Evolutionary conservation across 2,329 filamentous ascomycete species (phyloP).

Genomic region (Colletotrichum paranaense): DNA sequence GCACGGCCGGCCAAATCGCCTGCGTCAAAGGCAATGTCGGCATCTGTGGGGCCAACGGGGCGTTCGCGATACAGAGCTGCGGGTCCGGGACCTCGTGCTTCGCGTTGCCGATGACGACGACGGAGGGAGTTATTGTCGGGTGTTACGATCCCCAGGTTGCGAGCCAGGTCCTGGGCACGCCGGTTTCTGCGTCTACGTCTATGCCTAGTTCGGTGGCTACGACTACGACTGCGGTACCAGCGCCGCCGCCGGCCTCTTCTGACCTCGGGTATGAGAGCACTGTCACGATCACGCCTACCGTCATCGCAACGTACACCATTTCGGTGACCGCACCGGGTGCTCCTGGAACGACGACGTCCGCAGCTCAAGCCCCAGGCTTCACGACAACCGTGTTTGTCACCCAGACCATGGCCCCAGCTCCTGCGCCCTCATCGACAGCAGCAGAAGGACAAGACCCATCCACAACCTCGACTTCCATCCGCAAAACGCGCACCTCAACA

Average conservation of each 20-base stretch:
- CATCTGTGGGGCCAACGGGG: constrained; percentile 54
- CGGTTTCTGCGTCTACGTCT: constrained; percentile 33
- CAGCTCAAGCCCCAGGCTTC: not conserved
- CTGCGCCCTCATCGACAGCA: constrained; percentile 7
- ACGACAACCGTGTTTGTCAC: constrained; percentile 31
- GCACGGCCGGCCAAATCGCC: constrained; percentile 58
- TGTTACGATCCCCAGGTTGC: constrained; percentile 58
- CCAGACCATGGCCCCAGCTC: constrained; percentile 6
- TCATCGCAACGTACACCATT: constrained; percentile 30
- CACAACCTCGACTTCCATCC: constrained; percentile 15
- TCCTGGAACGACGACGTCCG: constrained; percentile 4
- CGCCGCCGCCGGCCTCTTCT: not conserved
- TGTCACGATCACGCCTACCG: constrained; percentile 21
- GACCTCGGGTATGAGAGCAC: constrained; percentile 12
- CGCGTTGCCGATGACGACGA: constrained; percentile 64
- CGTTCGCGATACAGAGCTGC: constrained; percentile 55
- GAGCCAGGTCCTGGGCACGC: constrained; percentile 53
- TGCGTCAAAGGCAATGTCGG: constrained; percentile 63
- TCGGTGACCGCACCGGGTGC: constrained; percentile 16
- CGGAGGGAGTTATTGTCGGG: constrained; percentile 58
- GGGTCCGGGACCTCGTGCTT: constrained; percentile 56
- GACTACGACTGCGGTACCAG: not conserved
- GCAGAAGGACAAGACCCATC: constrained; percentile 15
- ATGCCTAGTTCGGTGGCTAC: constrained; percentile 23
- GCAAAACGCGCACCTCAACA: constrained; percentile 12